Percentiles rank a stretch among this genome's conserved stretches.
Evolutionary conservation across 192 early-diverging fungal genomes (phyloP).

Genomic region (Podila verticillata): DNA sequence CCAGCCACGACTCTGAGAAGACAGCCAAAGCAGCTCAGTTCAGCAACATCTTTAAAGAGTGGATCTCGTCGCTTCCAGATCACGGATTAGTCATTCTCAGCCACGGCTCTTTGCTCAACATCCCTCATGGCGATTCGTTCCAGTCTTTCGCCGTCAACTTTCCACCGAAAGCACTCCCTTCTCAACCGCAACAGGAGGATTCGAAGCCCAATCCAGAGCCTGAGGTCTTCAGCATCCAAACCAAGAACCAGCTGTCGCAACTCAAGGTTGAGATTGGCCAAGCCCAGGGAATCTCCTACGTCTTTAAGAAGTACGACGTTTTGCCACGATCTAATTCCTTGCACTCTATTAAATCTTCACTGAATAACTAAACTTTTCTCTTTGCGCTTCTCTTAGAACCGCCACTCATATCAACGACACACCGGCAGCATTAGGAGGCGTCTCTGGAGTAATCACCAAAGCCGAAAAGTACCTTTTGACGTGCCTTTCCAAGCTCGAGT

Average conservation of each 20-base stretch:
- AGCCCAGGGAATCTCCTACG: slow-evolving; percentile 23
- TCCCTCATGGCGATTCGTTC: slow-evolving; percentile 24
- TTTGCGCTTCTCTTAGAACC: slow-evolving; percentile 11
- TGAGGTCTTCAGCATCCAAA: slow-evolving; percentile 35
- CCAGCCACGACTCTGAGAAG: slow-evolving; percentile 37
- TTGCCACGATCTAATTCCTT: neutral
- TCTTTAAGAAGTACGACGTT: slow-evolving; percentile 32
- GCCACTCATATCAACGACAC: slow-evolving; percentile 30
- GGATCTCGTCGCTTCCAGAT: slow-evolving; percentile 18
- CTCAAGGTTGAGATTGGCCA: slow-evolving; percentile 54
- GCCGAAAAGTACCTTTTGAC: slow-evolving; percentile 54
- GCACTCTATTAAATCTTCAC: neutral
- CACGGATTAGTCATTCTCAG: slow-evolving; percentile 46
- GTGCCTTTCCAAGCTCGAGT: slow-evolving; percentile 48
- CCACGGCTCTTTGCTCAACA: slow-evolving; percentile 51
- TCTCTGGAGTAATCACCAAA: slow-evolving; percentile 45
- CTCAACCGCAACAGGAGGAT: slow-evolving; percentile 14
- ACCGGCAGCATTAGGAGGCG: slow-evolving; percentile 53
- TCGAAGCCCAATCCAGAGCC: slow-evolving; percentile 17
- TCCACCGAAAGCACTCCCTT: slow-evolving; percentile 37
- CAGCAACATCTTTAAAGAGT: slow-evolving; percentile 35
- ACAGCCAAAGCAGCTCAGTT: slow-evolving; percentile 15
- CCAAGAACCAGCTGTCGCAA: slow-evolving; percentile 27
- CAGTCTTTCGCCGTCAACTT: slow-evolving; percentile 50
- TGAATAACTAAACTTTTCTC: too few species aligned